Evolutionary conservation across 1,139 yeast species (phyloP).

Genomic region (Meyerozyma guilliermondii): DNA sequence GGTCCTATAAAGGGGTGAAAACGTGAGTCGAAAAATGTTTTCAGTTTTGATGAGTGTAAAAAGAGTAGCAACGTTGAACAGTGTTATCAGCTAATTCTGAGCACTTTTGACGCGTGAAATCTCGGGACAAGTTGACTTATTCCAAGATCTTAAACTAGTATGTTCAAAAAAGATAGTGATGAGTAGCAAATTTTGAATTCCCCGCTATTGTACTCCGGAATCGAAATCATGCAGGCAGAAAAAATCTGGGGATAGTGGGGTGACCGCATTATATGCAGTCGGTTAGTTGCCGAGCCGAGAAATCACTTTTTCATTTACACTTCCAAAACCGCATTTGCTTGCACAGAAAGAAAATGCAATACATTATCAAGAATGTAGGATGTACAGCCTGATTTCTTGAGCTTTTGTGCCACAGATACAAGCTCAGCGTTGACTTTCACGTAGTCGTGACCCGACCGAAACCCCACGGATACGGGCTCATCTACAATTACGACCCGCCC

Average conservation of each 20-base stretch:
- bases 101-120: too few relatives aligned
- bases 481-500: background rate
- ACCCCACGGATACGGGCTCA: background rate
- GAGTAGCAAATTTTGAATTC: background rate
- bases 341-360: background rate
- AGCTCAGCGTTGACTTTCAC: background rate
- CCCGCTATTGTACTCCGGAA: conserved; percentile 1
- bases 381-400: background rate
- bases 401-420: background rate
- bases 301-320: background rate
- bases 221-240: background rate
- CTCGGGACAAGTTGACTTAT: background rate
- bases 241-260: background rate
- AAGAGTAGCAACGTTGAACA: background rate
- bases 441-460: conserved; percentile 1
- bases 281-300: too few relatives aligned
- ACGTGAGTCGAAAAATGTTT: background rate
- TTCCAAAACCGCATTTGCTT: background rate
- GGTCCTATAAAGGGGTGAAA: background rate
- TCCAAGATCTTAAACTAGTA: background rate
- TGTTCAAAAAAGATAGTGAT: conserved; percentile 1
- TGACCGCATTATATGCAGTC: background rate
- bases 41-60: background rate
- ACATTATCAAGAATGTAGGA: background rate
- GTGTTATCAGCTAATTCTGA: too few relatives aligned